These are phyloP conservation scores for Suillus brevipes DNA, from an alignment of 768 basidiomycete genomes.

Conservation along the genomic window DNA sequence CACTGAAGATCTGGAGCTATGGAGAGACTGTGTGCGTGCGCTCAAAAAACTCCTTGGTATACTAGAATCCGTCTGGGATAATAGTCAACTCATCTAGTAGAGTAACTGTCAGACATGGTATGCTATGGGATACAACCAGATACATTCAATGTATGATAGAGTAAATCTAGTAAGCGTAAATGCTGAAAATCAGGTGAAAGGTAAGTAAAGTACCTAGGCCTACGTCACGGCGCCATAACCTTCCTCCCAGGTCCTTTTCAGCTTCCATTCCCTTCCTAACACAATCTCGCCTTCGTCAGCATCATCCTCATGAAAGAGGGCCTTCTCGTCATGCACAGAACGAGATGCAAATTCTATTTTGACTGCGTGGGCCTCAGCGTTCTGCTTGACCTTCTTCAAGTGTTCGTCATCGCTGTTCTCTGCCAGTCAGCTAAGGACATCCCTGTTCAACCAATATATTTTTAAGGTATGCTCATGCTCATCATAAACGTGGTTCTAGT, in stretches of 20 bases:
- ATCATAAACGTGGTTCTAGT: constrained; percentile 91
- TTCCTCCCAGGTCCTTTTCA: neutral
- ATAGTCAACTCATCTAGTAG: too few species aligned
- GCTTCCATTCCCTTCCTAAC: too few species aligned
- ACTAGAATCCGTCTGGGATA: too few species aligned
- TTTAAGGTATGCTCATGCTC: constrained; percentile 91
- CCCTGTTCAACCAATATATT: constrained; percentile 94
- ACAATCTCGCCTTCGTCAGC: too few species aligned
- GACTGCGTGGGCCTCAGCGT: constrained; percentile 84
- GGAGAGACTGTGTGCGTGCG: too few species aligned
- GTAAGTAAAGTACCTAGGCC: neutral
- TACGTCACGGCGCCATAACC: neutral
- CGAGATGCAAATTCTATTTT: constrained; percentile 91
- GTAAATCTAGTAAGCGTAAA: too few species aligned
- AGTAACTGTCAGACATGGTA: neutral
- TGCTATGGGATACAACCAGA: neutral
- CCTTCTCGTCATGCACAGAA: constrained; percentile 83
- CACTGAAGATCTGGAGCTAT: too few species aligned
- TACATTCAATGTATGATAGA: neutral
- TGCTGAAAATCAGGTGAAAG: neutral
- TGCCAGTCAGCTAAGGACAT: constrained; percentile 93
- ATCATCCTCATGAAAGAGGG: constrained; percentile 55
- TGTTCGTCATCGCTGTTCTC: constrained; percentile 97
- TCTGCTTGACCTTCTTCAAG: constrained; percentile 90
- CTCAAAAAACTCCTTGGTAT: too few species aligned